These are phyloP conservation scores for Geotrichum siamense DNA, from an alignment of 1,139 yeast species.

Conservation along the genomic window DNA sequence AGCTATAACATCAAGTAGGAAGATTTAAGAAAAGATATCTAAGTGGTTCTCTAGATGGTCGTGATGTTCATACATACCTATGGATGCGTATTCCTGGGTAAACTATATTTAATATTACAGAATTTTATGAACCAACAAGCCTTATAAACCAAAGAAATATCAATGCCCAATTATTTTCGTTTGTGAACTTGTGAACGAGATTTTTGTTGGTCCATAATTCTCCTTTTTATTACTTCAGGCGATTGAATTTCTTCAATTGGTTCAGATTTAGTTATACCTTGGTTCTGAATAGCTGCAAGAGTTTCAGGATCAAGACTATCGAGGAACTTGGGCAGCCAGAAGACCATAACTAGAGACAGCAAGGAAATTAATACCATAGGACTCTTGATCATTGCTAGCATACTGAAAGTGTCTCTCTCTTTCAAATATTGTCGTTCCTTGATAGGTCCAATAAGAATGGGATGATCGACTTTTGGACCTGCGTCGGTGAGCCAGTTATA, in stretches of 20 bases:
- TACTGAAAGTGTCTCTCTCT: slow-evolving; percentile 32
- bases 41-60: too few species aligned
- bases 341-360: slow-evolving; percentile 32
- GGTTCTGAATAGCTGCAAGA: slow-evolving; percentile 28
- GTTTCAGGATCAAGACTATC: slow-evolving; percentile 34
- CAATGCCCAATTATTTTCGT: slow-evolving; percentile 1
- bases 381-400: slow-evolving; percentile 31
- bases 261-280: neutral
- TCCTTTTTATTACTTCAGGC: neutral
- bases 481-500: slow-evolving; percentile 26
- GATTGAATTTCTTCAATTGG: slow-evolving; percentile 1
- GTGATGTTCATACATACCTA: too few species aligned
- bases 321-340: slow-evolving; percentile 32
- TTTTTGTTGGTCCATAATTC: neutral
- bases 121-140: too few species aligned
- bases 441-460: slow-evolving; percentile 25
- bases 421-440: slow-evolving; percentile 22
- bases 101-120: too few species aligned
- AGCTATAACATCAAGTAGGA: too few species aligned
- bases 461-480: slow-evolving; percentile 30
- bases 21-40: too few species aligned
- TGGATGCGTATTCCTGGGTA: too few species aligned
- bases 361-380: slow-evolving; percentile 37
- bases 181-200: slow-evolving; percentile 5
- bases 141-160: too few species aligned